Evolutionary conservation across 176 grass and related monocot genomes (phyloP).

Genomic region (Aegilops tauschii): DNA sequence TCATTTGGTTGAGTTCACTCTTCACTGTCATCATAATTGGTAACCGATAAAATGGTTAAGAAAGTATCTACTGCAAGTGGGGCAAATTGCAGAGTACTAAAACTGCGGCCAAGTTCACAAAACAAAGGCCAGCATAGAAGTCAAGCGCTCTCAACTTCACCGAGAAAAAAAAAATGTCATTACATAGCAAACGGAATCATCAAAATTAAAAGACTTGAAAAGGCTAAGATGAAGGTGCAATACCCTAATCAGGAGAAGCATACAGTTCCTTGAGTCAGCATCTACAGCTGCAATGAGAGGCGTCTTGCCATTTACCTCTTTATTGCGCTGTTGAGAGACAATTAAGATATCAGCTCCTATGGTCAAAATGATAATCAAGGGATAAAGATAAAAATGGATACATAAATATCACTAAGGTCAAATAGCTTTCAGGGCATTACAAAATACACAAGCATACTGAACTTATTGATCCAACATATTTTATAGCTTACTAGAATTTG

Average conservation of each 20-base stretch:
- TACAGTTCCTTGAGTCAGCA: neutral
- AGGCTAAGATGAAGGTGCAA: neutral
- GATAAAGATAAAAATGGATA: neutral
- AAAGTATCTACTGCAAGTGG: no score
- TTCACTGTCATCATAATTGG: no score
- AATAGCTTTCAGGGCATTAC: neutral
- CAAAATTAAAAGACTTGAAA: neutral
- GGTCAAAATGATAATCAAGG: neutral
- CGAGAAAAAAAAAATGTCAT: neutral
- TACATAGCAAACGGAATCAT: neutral
- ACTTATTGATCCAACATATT: neutral
- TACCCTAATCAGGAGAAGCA: constrained; percentile 5
- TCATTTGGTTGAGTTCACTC: no score
- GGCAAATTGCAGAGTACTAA: no score
- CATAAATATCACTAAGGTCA: neutral
- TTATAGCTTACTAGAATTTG: neutral
- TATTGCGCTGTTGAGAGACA: neutral
- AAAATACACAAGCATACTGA: neutral
- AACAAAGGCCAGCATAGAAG: neutral
- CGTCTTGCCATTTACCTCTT: neutral
- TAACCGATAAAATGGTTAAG: no score
- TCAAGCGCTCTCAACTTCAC: neutral
- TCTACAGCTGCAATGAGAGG: neutral
- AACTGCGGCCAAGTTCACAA: neutral
- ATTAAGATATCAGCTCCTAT: neutral